Conservation (phyloP, 2,329 filamentous ascomycete genomes). For the Diaporthe sp. region DNA sequence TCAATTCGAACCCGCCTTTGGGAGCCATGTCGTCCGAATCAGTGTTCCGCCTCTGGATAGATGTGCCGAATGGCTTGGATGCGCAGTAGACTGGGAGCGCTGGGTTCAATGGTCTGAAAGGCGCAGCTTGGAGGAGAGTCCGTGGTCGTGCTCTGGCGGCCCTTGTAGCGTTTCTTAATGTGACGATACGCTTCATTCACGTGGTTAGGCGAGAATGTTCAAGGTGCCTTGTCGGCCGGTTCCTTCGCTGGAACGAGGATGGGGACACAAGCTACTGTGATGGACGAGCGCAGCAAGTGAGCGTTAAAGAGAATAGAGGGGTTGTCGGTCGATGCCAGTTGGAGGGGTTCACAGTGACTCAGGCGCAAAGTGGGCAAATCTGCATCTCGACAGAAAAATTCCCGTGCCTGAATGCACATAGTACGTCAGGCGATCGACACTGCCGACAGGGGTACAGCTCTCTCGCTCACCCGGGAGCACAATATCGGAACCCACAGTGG, state of each 20-base stretch:
- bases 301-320: background rate
- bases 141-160: conserved; percentile 34
- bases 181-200: conserved; percentile 38
- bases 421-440: conserved; percentile 1
- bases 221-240: background rate
- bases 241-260: conserved; percentile 34
- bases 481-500: background rate
- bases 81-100: background rate
- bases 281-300: background rate
- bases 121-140: conserved; percentile 15
- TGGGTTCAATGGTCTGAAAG: conserved; percentile 4
- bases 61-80: conserved; percentile 2
- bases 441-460: conserved; percentile 19
- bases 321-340: background rate
- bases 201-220: background rate
- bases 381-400: conserved; percentile 9
- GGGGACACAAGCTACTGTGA: conserved; percentile 16
- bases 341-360: conserved; percentile 30
- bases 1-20: conserved; percentile 43
- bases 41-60: background rate
- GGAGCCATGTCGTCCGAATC: conserved; percentile 37
- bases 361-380: conserved; percentile 28
- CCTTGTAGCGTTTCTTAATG: conserved; percentile 33
- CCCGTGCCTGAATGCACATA: too few species aligned
- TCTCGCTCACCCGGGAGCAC: background rate